Evolutionary conservation across 139 green algal species (phyloP).

Genomic region (Closterium sp.): DNA sequence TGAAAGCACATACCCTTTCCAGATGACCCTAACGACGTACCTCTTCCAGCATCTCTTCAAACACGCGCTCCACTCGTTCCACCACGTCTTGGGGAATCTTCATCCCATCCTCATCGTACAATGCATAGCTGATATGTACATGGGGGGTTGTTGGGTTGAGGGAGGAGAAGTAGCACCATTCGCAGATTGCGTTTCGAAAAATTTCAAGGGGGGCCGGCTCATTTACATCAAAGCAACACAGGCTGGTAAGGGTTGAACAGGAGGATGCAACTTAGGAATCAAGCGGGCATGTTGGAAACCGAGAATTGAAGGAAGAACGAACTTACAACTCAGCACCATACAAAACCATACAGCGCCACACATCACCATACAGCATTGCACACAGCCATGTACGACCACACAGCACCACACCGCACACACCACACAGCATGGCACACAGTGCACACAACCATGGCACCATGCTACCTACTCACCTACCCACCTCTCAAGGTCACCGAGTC

Average conservation of each 20-base stretch:
- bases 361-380: too few species aligned
- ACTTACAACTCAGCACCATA: too few species aligned
- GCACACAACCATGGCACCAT: too few species aligned
- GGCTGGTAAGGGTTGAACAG: background rate
- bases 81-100: slow-evolving; percentile 9
- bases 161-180: background rate
- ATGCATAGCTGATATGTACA: slow-evolving; percentile 24
- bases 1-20: too few species aligned
- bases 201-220: too few species aligned
- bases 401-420: background rate
- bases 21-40: background rate
- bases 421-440: too few species aligned
- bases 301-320: background rate
- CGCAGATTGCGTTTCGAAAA: background rate
- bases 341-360: too few species aligned
- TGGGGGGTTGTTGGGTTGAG: background rate
- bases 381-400: too few species aligned
- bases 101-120: slow-evolving; percentile 29
- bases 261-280: background rate
- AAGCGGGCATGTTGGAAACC: background rate
- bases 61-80: slow-evolving; percentile 6
- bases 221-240: background rate
- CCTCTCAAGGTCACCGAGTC: background rate
- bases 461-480: too few species aligned
- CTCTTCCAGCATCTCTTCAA: slow-evolving; percentile 43